Base-by-base conservation (phyloP, 2,329 filamentous ascomycete genomes). In the Ascochyta viciae-villosae region DNA sequence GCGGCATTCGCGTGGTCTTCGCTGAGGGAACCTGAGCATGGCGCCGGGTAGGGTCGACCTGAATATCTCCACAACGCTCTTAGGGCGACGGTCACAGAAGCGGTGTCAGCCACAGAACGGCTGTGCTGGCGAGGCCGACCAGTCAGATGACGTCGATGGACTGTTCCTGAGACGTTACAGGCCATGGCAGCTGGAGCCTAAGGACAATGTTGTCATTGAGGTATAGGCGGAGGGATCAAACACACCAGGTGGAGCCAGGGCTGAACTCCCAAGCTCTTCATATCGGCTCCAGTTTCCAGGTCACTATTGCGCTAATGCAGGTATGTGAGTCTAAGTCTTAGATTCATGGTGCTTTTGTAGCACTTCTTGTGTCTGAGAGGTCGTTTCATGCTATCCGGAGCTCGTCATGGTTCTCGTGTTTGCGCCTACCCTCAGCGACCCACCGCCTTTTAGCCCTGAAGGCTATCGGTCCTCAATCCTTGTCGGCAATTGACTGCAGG, bases 401-500 rank as follows among this genome's bases (percentile, higher is more conserved):
- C 62, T 66, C 60, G 59, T 62, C 63, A 65, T 68, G 58, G 55
- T 61, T 61, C 58, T 61, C 54, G 56, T 63, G 53, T 54, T 54
- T 58, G 55, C 47, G 50, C 63, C 63, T 60, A 61, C 61, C 29
- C 60, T 63, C 68, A 67, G 63, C 65, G 60, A 48, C 58, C 62
- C 64, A 60, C 63, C 57, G 50, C 60, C 51, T 53, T 58, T 62
- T 62, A 65, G 58, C 60, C 60, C 60, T 58, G 51, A 53, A 61
- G 60, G 29, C 29, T 57, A 54, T 46, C 57, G 34, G 33, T 55
- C 70, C 76, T 87, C 85, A 99, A 81, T 99, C 95, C 86, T 97
- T 98, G 85, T 99, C 95, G 56, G 92, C 92, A 78, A 99, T 99
- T 53, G 94, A 92, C 80, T 98, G 93, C 82, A 99, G 86, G 79